Evolutionary conservation across 352 stramenopile species (phyloP).

Genomic region (Blastocystis sp.): DNA sequence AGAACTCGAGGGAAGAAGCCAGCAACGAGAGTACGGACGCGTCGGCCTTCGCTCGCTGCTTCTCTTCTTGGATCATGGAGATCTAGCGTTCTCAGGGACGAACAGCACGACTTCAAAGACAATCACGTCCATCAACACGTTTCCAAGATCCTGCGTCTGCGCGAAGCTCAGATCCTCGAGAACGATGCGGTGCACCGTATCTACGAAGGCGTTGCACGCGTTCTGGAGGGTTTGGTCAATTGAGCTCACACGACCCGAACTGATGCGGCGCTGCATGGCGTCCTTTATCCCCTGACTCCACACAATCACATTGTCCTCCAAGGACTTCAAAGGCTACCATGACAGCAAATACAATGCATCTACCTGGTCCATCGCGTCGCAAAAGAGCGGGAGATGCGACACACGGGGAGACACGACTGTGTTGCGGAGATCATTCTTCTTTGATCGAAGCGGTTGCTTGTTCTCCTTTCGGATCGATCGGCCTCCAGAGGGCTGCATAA

Average conservation of each 20-base stretch:
- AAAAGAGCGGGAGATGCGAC: not conserved
- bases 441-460: too few relatives aligned
- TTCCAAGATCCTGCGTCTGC: not conserved
- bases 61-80: conserved; percentile 31
- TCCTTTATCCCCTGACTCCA: not conserved
- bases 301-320: not conserved
- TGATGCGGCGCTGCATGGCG: conserved; percentile 19
- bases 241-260: not conserved
- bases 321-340: not conserved
- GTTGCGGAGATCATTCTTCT: too few relatives aligned
- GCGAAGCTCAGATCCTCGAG: not conserved
- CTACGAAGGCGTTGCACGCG: not conserved
- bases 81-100: not conserved
- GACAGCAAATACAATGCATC: not conserved
- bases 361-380: not conserved
- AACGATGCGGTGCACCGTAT: not conserved
- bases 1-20: conserved; percentile 5
- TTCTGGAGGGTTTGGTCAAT: not conserved
- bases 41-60: not conserved
- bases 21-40: not conserved
- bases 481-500: too few relatives aligned
- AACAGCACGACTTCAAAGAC: not conserved
- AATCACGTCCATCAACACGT: not conserved
- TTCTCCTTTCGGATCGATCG: too few relatives aligned
- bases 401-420: not conserved